Percentiles rank a stretch among this genome's conserved stretches.
Conservation (phyloP, 768 basidiomycete species). For the Gloeopeniophorella convolvens region DNA sequence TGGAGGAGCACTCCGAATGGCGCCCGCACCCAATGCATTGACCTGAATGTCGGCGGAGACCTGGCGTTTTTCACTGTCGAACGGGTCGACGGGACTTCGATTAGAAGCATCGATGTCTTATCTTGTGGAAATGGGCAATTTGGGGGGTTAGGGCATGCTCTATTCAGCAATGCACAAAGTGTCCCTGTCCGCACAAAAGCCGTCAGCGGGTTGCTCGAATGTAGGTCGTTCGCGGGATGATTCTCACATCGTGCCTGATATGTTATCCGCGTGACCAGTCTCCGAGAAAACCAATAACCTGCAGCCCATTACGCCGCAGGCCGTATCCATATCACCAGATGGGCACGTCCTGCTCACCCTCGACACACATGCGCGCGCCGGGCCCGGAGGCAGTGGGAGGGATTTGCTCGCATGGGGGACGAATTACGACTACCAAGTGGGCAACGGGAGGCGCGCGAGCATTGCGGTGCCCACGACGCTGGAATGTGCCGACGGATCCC, state of each 20-base stretch:
- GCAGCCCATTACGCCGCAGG: slow-evolving; percentile 55
- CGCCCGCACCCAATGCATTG: slow-evolving; percentile 52
- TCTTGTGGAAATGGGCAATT: slow-evolving; percentile 81
- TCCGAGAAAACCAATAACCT: slow-evolving; percentile 55
- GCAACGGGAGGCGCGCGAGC: slow-evolving; percentile 64
- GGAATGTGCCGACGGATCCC: slow-evolving; percentile 43
- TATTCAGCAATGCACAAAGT: slow-evolving; percentile 65
- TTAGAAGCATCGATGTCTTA: slow-evolving; percentile 48
- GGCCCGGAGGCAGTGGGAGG: slow-evolving; percentile 44
- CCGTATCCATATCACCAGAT: slow-evolving; percentile 61
- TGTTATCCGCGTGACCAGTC: slow-evolving; percentile 38
- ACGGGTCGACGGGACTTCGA: slow-evolving; percentile 33
- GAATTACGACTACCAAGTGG: slow-evolving; percentile 69
- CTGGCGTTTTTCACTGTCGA: slow-evolving; percentile 74
- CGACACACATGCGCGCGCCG: slow-evolving; percentile 48
- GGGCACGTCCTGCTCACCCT: slow-evolving; percentile 74
- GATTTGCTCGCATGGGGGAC: slow-evolving; percentile 71
- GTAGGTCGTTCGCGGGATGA: slow-evolving; percentile 50
- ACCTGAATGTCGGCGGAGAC: slow-evolving; percentile 69
- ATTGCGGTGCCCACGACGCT: slow-evolving; percentile 47
- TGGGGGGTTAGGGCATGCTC: slow-evolving; percentile 65
- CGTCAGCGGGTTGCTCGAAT: slow-evolving; percentile 81
- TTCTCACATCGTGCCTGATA: too few species aligned
- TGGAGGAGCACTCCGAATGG: slow-evolving; percentile 48
- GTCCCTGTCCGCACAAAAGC: slow-evolving; percentile 67